Conservation (phyloP, 768 basidiomycete species). For the Chlorophyllum brunneum region DNA sequence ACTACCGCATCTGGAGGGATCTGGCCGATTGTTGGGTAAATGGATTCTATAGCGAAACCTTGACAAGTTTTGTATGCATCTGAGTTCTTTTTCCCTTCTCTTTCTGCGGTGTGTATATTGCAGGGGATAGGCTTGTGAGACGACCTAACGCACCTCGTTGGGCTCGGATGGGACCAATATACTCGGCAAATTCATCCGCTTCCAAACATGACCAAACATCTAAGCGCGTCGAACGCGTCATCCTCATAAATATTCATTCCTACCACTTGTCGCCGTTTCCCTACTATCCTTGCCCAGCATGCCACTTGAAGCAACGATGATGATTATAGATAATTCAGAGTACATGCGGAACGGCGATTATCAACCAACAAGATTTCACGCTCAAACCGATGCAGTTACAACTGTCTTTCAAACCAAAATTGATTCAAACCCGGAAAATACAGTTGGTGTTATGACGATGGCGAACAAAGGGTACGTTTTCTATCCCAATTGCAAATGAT, state of each 20-base stretch:
- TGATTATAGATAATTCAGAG: constrained; percentile 96
- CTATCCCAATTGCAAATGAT: neutral
- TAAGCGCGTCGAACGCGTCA: constrained; percentile 9
- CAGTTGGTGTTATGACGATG: constrained; percentile 98
- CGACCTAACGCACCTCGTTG: neutral
- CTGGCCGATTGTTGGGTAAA: too few relatives aligned
- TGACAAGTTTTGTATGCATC: too few relatives aligned
- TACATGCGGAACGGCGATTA: constrained; percentile 97
- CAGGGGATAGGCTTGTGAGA: too few relatives aligned
- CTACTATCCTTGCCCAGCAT: constrained; percentile 43
- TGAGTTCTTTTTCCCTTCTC: too few relatives aligned
- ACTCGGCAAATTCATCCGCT: neutral
- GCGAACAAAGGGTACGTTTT: constrained; percentile 83
- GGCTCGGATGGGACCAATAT: neutral
- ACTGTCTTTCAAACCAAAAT: constrained; percentile 90
- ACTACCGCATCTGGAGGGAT: too few relatives aligned
- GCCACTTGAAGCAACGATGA: constrained; percentile 97
- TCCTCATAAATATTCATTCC: constrained; percentile 1
- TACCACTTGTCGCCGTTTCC: neutral
- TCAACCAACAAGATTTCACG: constrained; percentile 79
- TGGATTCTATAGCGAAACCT: too few relatives aligned
- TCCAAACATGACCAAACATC: constrained; percentile 11
- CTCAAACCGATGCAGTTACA: constrained; percentile 89
- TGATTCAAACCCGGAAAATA: constrained; percentile 95
- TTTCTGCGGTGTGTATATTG: too few relatives aligned